Percentiles rank a stretch among this genome's conserved stretches.
Evolutionary conservation across 2,329 filamentous ascomycete genomes (phyloP).

Genomic region (Aspergillus spinulosporus): DNA sequence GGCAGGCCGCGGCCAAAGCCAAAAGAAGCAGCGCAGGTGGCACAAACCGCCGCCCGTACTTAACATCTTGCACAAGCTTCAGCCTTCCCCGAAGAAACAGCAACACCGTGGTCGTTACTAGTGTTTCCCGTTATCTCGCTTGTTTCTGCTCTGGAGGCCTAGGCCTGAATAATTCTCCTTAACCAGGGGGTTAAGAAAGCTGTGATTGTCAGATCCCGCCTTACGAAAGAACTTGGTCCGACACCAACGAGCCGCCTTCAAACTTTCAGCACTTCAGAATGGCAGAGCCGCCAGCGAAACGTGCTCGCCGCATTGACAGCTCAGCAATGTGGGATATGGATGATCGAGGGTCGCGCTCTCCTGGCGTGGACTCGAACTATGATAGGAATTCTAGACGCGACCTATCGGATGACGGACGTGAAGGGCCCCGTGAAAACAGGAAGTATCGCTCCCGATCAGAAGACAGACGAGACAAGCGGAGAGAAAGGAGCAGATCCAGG

Average conservation of each 20-base stretch:
- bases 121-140: background rate
- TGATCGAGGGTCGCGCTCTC: constrained; percentile 31
- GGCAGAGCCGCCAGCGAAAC: constrained; percentile 56
- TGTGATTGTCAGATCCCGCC: background rate
- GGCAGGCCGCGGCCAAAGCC: background rate
- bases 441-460: constrained; percentile 43
- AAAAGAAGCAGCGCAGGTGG: constrained; percentile 23
- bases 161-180: background rate
- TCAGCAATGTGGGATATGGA: constrained; percentile 61
- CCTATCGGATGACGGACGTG: constrained; percentile 35
- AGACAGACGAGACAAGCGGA: constrained; percentile 42
- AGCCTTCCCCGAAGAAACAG: constrained; percentile 21
- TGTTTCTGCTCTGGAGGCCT: constrained; percentile 7
- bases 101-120: constrained; percentile 1
- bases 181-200: background rate
- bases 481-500: constrained; percentile 47
- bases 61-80: constrained; percentile 28
- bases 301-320: constrained; percentile 56
- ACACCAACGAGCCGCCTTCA: background rate
- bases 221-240: background rate
- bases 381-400: constrained; percentile 43
- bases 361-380: constrained; percentile 30
- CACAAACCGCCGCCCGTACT: constrained; percentile 22
- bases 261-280: constrained; percentile 36
- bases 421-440: constrained; percentile 41